A percentile compares a stretch with the other conserved stretches of the same genome.
Evolutionary conservation across 2,329 filamentous ascomycete genomes (phyloP).

Genomic region (Polytolypa hystricis): DNA sequence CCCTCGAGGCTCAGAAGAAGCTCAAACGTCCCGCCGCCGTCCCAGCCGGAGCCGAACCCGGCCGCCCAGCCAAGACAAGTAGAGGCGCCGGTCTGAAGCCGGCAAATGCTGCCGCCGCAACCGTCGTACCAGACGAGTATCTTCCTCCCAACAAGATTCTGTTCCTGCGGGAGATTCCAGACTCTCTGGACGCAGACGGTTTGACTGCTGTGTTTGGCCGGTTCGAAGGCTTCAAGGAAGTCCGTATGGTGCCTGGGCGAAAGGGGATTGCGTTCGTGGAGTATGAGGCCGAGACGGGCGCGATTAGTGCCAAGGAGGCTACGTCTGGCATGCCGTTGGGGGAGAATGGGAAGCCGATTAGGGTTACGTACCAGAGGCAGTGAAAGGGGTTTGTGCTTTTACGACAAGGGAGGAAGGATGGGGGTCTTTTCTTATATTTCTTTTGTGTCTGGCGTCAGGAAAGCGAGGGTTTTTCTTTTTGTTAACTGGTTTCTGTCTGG

Average conservation of each 20-base stretch:
- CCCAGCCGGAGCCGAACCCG: constrained; percentile 32
- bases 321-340: constrained; percentile 75
- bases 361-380: constrained; percentile 93
- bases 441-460: neutral
- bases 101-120: constrained; percentile 53
- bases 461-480: too few species aligned
- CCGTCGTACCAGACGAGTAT: constrained; percentile 92
- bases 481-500: too few species aligned
- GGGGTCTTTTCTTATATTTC: neutral
- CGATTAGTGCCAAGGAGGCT: constrained; percentile 87
- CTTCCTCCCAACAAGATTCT: constrained; percentile 94
- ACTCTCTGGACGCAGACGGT: constrained; percentile 70
- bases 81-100: constrained; percentile 66
- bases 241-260: constrained; percentile 74
- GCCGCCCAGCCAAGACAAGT: constrained; percentile 57
- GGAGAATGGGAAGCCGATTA: constrained; percentile 64
- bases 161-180: constrained; percentile 84
- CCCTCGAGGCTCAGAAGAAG: constrained; percentile 65
- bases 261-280: constrained; percentile 92
- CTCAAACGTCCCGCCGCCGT: constrained; percentile 52
- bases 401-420: too few species aligned
- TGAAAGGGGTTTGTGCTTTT: too few species aligned
- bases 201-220: constrained; percentile 72
- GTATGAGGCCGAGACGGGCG: constrained; percentile 80
- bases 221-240: constrained; percentile 90